phyloP scores from a whole-genome alignment of 495 filamentous ascomycete species.

The Aspergillus indologenus region DNA sequence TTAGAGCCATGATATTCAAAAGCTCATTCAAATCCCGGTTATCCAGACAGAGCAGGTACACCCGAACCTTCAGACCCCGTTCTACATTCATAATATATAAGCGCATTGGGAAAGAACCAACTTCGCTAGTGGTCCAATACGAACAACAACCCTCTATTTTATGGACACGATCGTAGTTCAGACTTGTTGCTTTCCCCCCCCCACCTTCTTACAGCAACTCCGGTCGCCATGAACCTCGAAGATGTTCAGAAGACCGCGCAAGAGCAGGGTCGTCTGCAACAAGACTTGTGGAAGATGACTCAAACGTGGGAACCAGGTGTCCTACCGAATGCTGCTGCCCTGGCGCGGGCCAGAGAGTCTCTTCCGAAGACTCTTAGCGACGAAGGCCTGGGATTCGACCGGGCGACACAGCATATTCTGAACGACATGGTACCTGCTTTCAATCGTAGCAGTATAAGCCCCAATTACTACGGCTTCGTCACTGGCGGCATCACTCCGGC shows the following conservation, averaged over 20 bases:
- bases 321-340: slow-evolving; percentile 30
- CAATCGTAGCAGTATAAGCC: slow-evolving; percentile 56
- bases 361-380: slow-evolving; percentile 39
- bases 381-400: slow-evolving; percentile 44
- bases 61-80: neutral
- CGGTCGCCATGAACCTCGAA: slow-evolving; percentile 11
- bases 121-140: no score
- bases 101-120: neutral
- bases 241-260: slow-evolving; percentile 9
- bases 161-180: no score
- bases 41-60: neutral
- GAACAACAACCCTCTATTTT: no score
- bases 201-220: no score
- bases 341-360: slow-evolving; percentile 36
- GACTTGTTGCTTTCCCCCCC: no score
- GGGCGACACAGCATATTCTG: slow-evolving; percentile 50
- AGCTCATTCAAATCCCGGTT: neutral
- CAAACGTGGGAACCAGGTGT: slow-evolving; percentile 34
- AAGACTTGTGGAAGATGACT: slow-evolving; percentile 36
- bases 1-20: neutral
- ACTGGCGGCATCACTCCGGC: slow-evolving; percentile 78
- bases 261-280: slow-evolving; percentile 27
- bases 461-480: slow-evolving; percentile 84
- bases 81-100: neutral
- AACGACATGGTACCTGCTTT: slow-evolving; percentile 63